Evolutionary conservation across 164 flowering plant species (phyloP), one percentile per base, ranked within the genome.

Genomic region (Chloranthus sessilifolius): DNA sequence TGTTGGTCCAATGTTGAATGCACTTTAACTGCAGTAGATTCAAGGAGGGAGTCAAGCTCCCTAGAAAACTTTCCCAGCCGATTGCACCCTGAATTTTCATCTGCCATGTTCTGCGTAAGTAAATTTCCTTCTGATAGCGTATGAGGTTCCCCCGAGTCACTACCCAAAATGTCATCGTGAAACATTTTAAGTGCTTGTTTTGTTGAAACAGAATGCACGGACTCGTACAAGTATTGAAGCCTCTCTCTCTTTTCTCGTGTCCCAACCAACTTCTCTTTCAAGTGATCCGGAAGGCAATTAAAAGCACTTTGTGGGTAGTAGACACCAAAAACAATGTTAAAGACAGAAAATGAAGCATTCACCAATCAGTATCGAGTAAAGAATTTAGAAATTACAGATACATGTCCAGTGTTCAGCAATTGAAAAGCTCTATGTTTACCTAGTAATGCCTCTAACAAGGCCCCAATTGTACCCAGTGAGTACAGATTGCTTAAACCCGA

Each of bases 401-500:
- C 9, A 26, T 9, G 7, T 19, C 5, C 17, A 25, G 17, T 29
- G 28, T 14, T 9, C 21, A 47, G 24, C 23, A 20, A 46, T 20
- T 4, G 16, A 11, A 42, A 19, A n/a, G 3, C 16, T 25, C 12
- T 0, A 41, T 7, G 5, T 36, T 71, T 80, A 91, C 96, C 96
- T 83, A 12, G 87, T 70, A 50, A 85, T 61, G 22, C 96, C 98
- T 71, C 88, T 71, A 41, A 77, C 83, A 70, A 74, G 58, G 30
- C 96, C 96, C 83, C 78, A 85, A 9, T 66, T 76, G 67, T 74
- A 76, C 16, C 96, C 96, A 26, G 31, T 68, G 60, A 55, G 23
- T 15, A 76, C 81, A 34, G 96, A 85, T 55, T 83, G 73, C 67
- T 80, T 83, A 50, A 81, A 91, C 25, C 96, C 96, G 21, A 52